Percentiles rank a stretch among this genome's conserved stretches.
These are phyloP conservation scores for Lasiodiplodia theobromae DNA, from an alignment of 2,329 filamentous ascomycete genomes.

Conservation along the genomic window DNA sequence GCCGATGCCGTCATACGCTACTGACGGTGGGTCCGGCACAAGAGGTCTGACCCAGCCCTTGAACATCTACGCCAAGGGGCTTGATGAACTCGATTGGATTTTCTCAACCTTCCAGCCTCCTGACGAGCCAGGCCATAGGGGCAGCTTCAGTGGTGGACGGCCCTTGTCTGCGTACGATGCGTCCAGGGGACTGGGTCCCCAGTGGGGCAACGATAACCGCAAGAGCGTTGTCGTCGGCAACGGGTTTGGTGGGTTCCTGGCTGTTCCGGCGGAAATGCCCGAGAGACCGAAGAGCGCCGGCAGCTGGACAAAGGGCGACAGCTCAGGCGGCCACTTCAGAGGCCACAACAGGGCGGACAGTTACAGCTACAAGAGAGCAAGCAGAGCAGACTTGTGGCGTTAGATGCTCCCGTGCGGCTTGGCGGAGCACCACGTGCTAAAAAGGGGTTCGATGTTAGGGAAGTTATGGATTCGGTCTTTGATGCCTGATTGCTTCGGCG, in stretches of 20 bases:
- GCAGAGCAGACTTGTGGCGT: slow-evolving; percentile 30
- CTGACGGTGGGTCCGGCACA: slow-evolving; percentile 37
- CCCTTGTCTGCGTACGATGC: slow-evolving; percentile 56
- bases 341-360: slow-evolving; percentile 16
- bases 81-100: slow-evolving; percentile 72
- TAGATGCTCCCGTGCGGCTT: neutral
- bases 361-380: slow-evolving; percentile 20
- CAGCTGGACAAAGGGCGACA: slow-evolving; percentile 30
- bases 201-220: slow-evolving; percentile 66
- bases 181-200: slow-evolving; percentile 57
- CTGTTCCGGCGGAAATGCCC: slow-evolving; percentile 58
- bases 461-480: slow-evolving; percentile 1
- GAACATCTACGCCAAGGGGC: slow-evolving; percentile 70
- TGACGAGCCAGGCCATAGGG: slow-evolving; percentile 53
- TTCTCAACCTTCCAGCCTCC: slow-evolving; percentile 66
- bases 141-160: slow-evolving; percentile 48
- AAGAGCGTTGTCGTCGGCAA: slow-evolving; percentile 71
- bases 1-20: slow-evolving; percentile 62
- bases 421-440: neutral
- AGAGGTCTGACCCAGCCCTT: slow-evolving; percentile 56
- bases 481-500: slow-evolving; percentile 25
- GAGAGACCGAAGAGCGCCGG: slow-evolving; percentile 46
- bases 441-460: neutral
- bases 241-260: slow-evolving; percentile 70
- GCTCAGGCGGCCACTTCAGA: neutral